phyloP scores from a whole-genome alignment of 768 basidiomycete species.

The Tylopilus intermedius region DNA sequence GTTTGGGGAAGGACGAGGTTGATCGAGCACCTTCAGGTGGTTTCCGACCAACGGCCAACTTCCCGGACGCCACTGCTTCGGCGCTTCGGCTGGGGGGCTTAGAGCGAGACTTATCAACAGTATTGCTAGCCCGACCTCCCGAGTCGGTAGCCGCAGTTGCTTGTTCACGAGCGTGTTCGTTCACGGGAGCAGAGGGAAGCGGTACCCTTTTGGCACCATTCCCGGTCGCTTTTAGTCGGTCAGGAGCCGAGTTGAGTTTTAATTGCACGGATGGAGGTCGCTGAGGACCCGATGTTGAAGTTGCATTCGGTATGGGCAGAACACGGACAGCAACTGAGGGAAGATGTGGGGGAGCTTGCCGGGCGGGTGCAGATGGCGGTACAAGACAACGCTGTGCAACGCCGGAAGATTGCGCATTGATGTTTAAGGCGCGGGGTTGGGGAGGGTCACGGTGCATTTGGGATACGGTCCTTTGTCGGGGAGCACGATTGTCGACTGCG shows the following conservation, averaged over 20 bases:
- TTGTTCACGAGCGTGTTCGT: constrained; percentile 1
- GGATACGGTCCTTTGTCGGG: constrained; percentile 18
- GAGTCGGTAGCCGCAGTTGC: not conserved
- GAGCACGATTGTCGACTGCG: constrained; percentile 4
- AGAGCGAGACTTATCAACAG: constrained; percentile 3
- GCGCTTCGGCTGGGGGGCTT: constrained; percentile 10
- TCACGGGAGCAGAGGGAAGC: constrained; percentile 18
- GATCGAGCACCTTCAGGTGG: constrained; percentile 2
- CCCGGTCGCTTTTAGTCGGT: constrained; percentile 25
- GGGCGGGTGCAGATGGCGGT: constrained; percentile 10
- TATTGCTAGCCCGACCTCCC: not conserved
- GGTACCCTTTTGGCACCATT: constrained; percentile 32
- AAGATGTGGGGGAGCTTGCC: constrained; percentile 9
- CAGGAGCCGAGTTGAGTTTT: constrained; percentile 15
- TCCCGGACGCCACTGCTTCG: constrained; percentile 3
- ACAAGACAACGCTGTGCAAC: constrained; percentile 18
- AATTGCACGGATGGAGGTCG: constrained; percentile 25
- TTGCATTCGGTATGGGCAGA: not conserved
- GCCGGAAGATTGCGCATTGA: constrained; percentile 14
- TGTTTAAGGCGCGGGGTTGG: constrained; percentile 14
- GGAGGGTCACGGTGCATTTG: constrained; percentile 16
- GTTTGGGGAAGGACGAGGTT: constrained; percentile 9
- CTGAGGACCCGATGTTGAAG: constrained; percentile 19
- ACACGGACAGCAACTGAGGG: constrained; percentile 1
- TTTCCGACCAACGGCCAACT: constrained; percentile 7